A percentile compares a stretch with the other conserved stretches of the same genome.
Evolutionary conservation across 1,284 basidiomycete genomes (phyloP).

Genomic region (Schizophyllum amplum): DNA sequence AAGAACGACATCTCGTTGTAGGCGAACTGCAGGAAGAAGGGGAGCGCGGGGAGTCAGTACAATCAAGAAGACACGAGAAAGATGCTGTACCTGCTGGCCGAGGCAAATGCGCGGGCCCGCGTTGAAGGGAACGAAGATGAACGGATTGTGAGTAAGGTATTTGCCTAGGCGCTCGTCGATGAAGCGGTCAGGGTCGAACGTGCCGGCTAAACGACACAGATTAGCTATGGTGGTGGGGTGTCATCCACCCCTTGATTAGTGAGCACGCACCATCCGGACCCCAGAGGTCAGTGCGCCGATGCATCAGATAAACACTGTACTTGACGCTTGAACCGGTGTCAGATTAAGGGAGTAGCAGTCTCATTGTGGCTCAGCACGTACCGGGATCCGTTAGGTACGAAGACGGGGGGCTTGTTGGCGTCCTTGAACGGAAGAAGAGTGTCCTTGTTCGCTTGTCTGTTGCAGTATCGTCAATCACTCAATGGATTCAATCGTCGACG

Average conservation of each 20-base stretch:
- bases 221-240: neutral
- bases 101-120: slow-evolving; percentile 14
- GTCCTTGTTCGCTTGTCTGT: too few relatives aligned
- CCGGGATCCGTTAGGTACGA: too few relatives aligned
- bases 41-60: neutral
- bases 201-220: slow-evolving; percentile 5
- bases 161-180: slow-evolving; percentile 12
- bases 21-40: slow-evolving; percentile 23
- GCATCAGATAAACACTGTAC: too few relatives aligned
- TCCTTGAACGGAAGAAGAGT: too few relatives aligned
- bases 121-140: slow-evolving; percentile 16
- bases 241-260: neutral
- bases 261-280: slow-evolving; percentile 22
- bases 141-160: slow-evolving; percentile 12
- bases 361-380: too few relatives aligned
- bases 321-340: too few relatives aligned
- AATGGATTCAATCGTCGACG: too few relatives aligned
- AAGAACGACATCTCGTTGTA: slow-evolving; percentile 34
- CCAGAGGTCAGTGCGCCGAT: slow-evolving; percentile 27
- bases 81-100: slow-evolving; percentile 18
- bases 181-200: slow-evolving; percentile 16
- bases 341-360: too few relatives aligned
- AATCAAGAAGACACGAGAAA: neutral
- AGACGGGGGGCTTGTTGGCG: too few relatives aligned
- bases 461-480: too few relatives aligned